Percentiles rank a stretch among this genome's conserved stretches.
Conservation (phyloP, 2,329 filamentous ascomycete species). For the Xylaria arbuscula region DNA sequence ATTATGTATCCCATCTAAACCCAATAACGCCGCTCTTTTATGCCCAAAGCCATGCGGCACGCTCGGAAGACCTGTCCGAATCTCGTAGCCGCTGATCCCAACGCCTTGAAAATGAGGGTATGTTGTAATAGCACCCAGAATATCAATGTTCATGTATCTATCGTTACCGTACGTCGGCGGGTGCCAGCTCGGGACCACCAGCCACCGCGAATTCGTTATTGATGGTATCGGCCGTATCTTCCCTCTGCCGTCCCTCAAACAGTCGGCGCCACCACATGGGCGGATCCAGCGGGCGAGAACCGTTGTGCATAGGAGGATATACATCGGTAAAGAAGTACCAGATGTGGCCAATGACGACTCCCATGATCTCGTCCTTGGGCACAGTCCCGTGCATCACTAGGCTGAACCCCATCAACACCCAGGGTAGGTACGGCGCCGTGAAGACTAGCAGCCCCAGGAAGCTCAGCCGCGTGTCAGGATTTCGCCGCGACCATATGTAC, state of each 20-base stretch:
- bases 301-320: conserved; percentile 89
- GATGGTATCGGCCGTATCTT: conserved; percentile 64
- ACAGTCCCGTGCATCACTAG: conserved; percentile 89
- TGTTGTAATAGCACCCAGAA: conserved; percentile 34
- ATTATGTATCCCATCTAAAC: conserved; percentile 9
- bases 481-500: conserved; percentile 97
- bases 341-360: conserved; percentile 92
- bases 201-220: conserved; percentile 73
- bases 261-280: conserved; percentile 89
- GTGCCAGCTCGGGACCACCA: conserved; percentile 68
- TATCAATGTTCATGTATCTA: conserved; percentile 15
- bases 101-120: conserved; percentile 46
- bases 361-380: conserved; percentile 96
- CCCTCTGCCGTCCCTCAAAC: conserved; percentile 71
- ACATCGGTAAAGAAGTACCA: conserved; percentile 99
- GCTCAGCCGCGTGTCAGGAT: conserved; percentile 89
- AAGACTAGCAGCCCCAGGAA: conserved; percentile 91
- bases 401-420: conserved; percentile 94
- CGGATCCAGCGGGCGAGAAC: conserved; percentile 86
- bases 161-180: conserved; percentile 53
- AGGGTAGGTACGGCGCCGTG: conserved; percentile 92
- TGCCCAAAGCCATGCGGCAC: conserved; percentile 22
- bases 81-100: conserved; percentile 34
- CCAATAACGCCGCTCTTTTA: conserved; percentile 33
- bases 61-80: conserved; percentile 15